A percentile compares a stretch with the other conserved stretches of the same genome.
phyloP scores from a whole-genome alignment of 2,329 filamentous ascomycete species.

The Aspergillus ustus region DNA sequence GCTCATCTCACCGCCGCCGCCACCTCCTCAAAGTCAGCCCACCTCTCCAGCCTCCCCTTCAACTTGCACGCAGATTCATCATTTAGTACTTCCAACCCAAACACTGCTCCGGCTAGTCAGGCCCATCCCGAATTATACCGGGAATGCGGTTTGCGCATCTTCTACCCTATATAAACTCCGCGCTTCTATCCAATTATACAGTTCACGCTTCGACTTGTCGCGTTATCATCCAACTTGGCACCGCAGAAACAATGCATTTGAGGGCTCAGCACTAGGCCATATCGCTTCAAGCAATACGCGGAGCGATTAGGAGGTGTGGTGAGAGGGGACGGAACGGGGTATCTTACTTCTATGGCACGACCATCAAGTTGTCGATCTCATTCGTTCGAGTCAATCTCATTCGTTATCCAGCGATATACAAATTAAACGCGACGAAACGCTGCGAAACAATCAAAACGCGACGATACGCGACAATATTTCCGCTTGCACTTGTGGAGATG shows the following conservation, averaged over 20 bases:
- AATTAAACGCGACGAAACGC: too few species aligned
- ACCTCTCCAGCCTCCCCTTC: constrained; percentile 5
- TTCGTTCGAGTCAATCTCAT: too few species aligned
- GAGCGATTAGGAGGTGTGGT: constrained; percentile 4
- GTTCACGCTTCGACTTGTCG: background rate
- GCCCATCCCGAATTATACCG: background rate
- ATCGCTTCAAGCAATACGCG: constrained; percentile 12
- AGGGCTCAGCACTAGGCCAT: constrained; percentile 1
- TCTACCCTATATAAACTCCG: too few species aligned
- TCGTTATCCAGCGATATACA: too few species aligned
- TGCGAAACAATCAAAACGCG: too few species aligned
- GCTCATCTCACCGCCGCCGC: constrained; percentile 14
- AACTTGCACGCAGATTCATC: background rate
- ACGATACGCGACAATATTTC: too few species aligned
- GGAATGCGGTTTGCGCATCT: constrained; percentile 1
- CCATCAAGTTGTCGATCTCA: background rate
- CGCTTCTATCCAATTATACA: too few species aligned
- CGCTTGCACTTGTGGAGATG: constrained; percentile 1
- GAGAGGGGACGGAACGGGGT: constrained; percentile 9
- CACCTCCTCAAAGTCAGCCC: constrained; percentile 8
- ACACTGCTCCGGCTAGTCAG: too few species aligned
- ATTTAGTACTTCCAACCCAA: background rate
- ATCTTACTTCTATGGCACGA: background rate
- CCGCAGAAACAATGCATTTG: constrained; percentile 12
- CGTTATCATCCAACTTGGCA: background rate